Base-by-base conservation (phyloP, 257 asterid species). In the Ophiorrhiza pumila region DNA sequence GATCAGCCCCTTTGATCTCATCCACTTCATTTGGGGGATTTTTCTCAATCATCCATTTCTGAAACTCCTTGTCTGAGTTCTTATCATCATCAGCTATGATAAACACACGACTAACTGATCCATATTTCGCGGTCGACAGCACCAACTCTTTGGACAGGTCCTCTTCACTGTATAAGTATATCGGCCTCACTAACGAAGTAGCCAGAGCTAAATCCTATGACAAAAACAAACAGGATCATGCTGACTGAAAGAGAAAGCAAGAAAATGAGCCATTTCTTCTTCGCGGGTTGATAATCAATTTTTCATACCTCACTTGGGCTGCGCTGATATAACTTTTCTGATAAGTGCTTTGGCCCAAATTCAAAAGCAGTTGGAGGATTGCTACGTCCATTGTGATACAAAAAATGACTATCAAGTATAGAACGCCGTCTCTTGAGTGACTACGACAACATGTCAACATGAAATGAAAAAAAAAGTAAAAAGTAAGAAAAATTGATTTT, bases 11-110 rank as follows among this genome's bases (percentile, higher is more conserved):
- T 37, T 4, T 49, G 13, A 85, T 60, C 52, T 74, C 74, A 56
- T 17, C 37, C 32, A 80, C 86, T 80, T 85, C 76, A 69, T 75
- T 42, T 0, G 86, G 89, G 10, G 83, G 83, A 49, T 82, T 85
- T 4, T 71, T 64, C 57, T 63, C 6, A 29, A 78, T 73, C 81
- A 85, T 75, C 80, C 85, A 77, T 65, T 43, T 64, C 22, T 80
- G 83, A 2, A 72, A 70, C 5, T 77, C 65, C 69, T 70, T 76
- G 1, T n/a, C 66, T 12, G 20, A 23, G 34, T 39, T 18, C 69
- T 71, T 80, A 69, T 85, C 89, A 68, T 74, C 67, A n/a, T 52
- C 57, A 9, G 76, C 50, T 5, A 80, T 68, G 56, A 85, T 32
- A 17, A 67, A 80, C 15, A 79, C 84, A 7, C 87, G 74, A 12